Evolutionary conservation across 148 eudicot species (phyloP).

Genomic region (Polygonum maritimum): DNA sequence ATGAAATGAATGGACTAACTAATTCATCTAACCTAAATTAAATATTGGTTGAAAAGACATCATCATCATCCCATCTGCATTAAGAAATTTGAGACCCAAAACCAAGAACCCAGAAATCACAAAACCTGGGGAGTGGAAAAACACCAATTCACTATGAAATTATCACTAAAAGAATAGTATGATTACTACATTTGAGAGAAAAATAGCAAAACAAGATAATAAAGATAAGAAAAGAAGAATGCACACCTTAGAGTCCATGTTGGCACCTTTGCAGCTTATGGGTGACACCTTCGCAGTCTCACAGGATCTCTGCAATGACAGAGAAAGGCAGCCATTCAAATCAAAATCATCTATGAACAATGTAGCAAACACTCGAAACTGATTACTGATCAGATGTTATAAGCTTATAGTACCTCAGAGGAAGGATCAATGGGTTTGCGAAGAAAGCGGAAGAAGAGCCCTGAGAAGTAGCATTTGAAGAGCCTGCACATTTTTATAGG

Average conservation of each 20-base stretch:
- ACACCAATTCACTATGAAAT: neutral
- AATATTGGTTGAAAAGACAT: neutral
- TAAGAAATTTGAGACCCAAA: neutral
- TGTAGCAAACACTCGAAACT: neutral
- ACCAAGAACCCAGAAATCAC: neutral
- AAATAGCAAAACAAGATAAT: neutral
- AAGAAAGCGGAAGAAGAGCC: constrained; percentile 5
- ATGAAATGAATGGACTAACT: neutral
- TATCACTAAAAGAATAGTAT: neutral
- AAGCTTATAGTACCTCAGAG: neutral
- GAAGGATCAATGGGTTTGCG: constrained; percentile 9
- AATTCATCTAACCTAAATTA: neutral
- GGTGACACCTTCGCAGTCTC: constrained; percentile 7
- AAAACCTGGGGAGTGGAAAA: neutral
- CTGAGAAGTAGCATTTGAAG: constrained; percentile 9
- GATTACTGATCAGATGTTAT: neutral
- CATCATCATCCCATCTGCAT: neutral
- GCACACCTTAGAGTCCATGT: constrained; percentile 1
- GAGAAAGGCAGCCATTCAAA: neutral
- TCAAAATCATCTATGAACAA: neutral
- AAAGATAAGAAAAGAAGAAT: neutral
- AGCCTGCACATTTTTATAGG: constrained; percentile 8
- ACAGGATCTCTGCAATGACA: neutral
- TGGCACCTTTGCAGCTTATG: neutral
- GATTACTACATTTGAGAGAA: neutral